Base-by-base conservation (phyloP, 75 land plant species). In the Larix kaempferi region DNA sequence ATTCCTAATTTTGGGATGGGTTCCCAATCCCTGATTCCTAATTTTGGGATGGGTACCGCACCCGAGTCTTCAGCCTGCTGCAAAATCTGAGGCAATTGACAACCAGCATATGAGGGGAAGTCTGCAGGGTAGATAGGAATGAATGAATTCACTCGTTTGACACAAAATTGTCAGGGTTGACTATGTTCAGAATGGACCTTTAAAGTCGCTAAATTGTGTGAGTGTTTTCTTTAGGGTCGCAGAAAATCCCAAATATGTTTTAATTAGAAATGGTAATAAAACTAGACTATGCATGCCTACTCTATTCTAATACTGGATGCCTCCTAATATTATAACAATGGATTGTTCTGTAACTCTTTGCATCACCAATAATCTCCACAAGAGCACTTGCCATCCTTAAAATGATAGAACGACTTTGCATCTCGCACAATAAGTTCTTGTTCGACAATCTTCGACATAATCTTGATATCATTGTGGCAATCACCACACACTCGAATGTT, bases 1-100 rank as follows among this genome's bases (percentile, higher is more conserved):
- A n/a, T n/a, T n/a, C 41, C 71, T 8, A 91, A 26, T 79, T 57
- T 84, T 17, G 15, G n/a, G n/a, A n/a, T n/a, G n/a, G n/a, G n/a
- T n/a, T n/a, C n/a, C n/a, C n/a, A n/a, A n/a, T n/a, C n/a, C n/a
- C n/a, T n/a, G n/a, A n/a, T n/a, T n/a, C n/a, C n/a, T n/a, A n/a
- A n/a, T n/a, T n/a, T n/a, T n/a, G n/a, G n/a, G n/a, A n/a, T n/a
- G n/a, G n/a, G n/a, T n/a, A n/a, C n/a, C n/a, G n/a, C n/a, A n/a
- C n/a, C n/a, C n/a, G n/a, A n/a, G n/a, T n/a, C n/a, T n/a, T n/a
- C n/a, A n/a, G n/a, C n/a, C n/a, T n/a, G 6, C 6, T 41, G 44
- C 44, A 41, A 41, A 41, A 41, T 41, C 5, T 4, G 44, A 41
- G 44, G 44, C 44, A 41, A 41, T 41, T 41, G 44, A 41, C 44